These are phyloP conservation scores for Pichia sp. DNA, from an alignment of 1,139 yeast genomes.

Conservation along the genomic window DNA sequence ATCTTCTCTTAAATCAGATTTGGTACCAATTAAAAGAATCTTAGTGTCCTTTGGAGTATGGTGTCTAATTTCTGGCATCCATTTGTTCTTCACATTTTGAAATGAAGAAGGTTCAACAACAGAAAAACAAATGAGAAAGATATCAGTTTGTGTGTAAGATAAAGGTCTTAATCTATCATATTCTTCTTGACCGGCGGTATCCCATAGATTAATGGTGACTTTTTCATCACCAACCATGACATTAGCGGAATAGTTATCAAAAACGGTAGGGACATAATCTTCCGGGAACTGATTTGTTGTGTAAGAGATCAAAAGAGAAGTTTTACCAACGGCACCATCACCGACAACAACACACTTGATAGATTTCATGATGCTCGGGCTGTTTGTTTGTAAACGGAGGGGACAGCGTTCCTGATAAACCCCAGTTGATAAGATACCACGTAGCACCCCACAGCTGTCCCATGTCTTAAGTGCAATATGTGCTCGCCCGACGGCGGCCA, in stretches of 20 bases:
- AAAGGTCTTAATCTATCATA: slow-evolving; percentile 87
- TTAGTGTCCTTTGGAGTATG: slow-evolving; percentile 76
- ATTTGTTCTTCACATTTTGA: slow-evolving; percentile 64
- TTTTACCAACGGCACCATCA: slow-evolving; percentile 96
- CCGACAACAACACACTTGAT: slow-evolving; percentile 95
- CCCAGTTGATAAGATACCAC: too few relatives aligned
- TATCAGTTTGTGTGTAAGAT: slow-evolving; percentile 89
- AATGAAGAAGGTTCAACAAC: slow-evolving; percentile 78
- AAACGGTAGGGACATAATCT: slow-evolving; percentile 85
- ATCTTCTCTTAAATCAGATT: slow-evolving; percentile 79
- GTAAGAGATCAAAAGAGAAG: slow-evolving; percentile 81
- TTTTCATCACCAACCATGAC: slow-evolving; percentile 80
- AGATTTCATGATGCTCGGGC: slow-evolving; percentile 52
- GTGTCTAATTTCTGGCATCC: slow-evolving; percentile 87
- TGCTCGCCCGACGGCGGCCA: too few relatives aligned
- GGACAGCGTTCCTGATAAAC: too few relatives aligned
- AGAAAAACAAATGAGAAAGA: slow-evolving; percentile 81
- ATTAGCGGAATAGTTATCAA: slow-evolving; percentile 84
- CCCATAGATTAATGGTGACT: slow-evolving; percentile 85
- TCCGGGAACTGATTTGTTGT: slow-evolving; percentile 93
- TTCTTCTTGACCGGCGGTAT: slow-evolving; percentile 97
- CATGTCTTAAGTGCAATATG: too few relatives aligned
- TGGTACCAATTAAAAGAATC: slow-evolving; percentile 78
- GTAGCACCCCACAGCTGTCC: too few relatives aligned
- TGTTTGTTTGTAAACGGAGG: neutral